Evolutionary conservation across 164 flowering plant genomes (phyloP).

Genomic region (Brasenia schreberi): DNA sequence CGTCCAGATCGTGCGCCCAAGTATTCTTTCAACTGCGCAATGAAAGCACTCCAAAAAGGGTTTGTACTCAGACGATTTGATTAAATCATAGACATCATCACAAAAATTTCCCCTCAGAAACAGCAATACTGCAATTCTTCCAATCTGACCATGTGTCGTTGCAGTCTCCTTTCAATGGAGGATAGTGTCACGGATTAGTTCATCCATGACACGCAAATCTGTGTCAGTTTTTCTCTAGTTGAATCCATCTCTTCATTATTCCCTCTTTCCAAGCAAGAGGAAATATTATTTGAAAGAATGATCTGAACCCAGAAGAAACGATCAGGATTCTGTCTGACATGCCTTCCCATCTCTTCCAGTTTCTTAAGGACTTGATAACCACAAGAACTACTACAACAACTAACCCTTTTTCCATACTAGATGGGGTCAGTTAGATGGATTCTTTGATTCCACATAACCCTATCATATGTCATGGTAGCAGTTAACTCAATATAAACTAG

Average conservation of each 20-base stretch:
- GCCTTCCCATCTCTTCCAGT: conserved; percentile 19
- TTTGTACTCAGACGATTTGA: conserved; percentile 13
- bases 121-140: conserved; percentile 25
- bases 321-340: conserved; percentile 4
- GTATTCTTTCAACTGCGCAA: conserved; percentile 12
- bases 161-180: conserved; percentile 2
- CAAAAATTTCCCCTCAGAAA: conserved; percentile 25
- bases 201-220: conserved; percentile 24
- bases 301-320: conserved; percentile 14
- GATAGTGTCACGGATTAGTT: conserved; percentile 13
- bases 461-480: too few relatives aligned
- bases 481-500: too few relatives aligned
- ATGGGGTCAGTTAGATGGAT: too few relatives aligned
- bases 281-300: conserved; percentile 19
- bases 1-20: conserved; percentile 5
- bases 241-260: conserved; percentile 18
- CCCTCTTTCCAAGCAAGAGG: conserved; percentile 27
- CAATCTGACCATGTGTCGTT: conserved; percentile 41
- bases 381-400: not conserved
- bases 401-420: too few relatives aligned
- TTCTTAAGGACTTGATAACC: conserved; percentile 29
- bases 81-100: conserved; percentile 15
- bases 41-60: conserved; percentile 26
- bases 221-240: conserved; percentile 23
- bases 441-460: too few relatives aligned